These are phyloP conservation scores for Pythium aquatile DNA, from an alignment of 352 stramenopile genomes.

Conservation along the genomic window DNA sequence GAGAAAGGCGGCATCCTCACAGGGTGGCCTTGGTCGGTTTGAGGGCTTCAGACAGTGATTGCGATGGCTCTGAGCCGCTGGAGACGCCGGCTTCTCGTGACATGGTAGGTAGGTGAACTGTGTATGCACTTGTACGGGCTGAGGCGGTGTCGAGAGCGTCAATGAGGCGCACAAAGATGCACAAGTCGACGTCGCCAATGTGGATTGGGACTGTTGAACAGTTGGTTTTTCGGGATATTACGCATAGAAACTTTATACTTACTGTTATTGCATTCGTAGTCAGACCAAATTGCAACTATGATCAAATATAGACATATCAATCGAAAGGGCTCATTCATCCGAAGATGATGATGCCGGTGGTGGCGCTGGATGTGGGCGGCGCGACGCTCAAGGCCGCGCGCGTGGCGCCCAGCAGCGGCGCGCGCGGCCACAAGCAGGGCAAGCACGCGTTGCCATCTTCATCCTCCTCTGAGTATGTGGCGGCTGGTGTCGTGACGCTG, in stretches of 20 bases:
- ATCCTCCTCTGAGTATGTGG: background rate
- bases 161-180: background rate
- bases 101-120: background rate
- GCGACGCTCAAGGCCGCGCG: conserved; percentile 64
- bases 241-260: background rate
- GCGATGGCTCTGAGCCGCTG: background rate
- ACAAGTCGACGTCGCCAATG: background rate
- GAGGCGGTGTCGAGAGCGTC: background rate
- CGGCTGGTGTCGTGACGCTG: conserved; percentile 28
- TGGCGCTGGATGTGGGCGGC: conserved; percentile 60
- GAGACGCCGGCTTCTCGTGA: background rate
- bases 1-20: background rate
- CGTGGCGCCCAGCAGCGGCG: conserved; percentile 13
- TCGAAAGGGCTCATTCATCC: background rate
- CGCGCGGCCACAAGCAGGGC: conserved; percentile 11
- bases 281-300: background rate
- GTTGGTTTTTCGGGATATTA: background rate
- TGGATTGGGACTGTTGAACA: background rate
- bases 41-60: background rate
- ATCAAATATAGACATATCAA: background rate
- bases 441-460: background rate
- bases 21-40: background rate
- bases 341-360: conserved; percentile 21
- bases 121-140: background rate
- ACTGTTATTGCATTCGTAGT: background rate